These are phyloP conservation scores for Sophora flavescens DNA, from an alignment of 306 rosid genomes.

Conservation along the genomic window DNA sequence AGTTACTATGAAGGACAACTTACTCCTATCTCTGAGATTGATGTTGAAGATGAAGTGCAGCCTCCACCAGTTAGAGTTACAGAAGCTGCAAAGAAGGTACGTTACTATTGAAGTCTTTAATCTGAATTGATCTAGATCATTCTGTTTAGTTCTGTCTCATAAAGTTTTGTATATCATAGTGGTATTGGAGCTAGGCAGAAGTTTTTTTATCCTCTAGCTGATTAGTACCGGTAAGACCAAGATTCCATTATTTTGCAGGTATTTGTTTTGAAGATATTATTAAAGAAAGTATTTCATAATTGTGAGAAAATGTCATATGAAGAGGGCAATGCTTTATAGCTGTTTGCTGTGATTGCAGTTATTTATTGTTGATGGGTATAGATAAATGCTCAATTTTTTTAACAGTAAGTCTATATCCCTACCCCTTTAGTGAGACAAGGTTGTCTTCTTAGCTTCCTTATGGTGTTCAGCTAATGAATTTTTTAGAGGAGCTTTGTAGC, in stretches of 20 bases:
- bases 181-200: not conserved
- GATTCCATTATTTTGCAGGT: not conserved
- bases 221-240: not conserved
- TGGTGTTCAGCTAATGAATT: no score
- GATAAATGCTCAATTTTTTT: not conserved
- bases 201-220: slow-evolving; percentile 11
- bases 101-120: slow-evolving; percentile 4
- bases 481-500: no score
- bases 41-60: slow-evolving; percentile 60
- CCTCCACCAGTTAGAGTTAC: slow-evolving; percentile 61
- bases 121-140: slow-evolving; percentile 28
- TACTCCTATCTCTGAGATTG: slow-evolving; percentile 78
- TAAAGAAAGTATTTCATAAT: not conserved
- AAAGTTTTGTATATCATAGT: not conserved
- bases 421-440: no score
- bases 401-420: no score
- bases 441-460: no score
- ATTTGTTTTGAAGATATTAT: not conserved
- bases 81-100: slow-evolving; percentile 92
- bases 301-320: slow-evolving; percentile 6
- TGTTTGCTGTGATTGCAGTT: slow-evolving; percentile 2
- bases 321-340: slow-evolving; percentile 13
- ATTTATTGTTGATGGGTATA: slow-evolving; percentile 1
- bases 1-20: slow-evolving; percentile 96
- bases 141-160: not conserved